A percentile compares a stretch with the other conserved stretches of the same genome.
Conservation (phyloP, 306 rosid genomes). For the Prunus dulcis region DNA sequence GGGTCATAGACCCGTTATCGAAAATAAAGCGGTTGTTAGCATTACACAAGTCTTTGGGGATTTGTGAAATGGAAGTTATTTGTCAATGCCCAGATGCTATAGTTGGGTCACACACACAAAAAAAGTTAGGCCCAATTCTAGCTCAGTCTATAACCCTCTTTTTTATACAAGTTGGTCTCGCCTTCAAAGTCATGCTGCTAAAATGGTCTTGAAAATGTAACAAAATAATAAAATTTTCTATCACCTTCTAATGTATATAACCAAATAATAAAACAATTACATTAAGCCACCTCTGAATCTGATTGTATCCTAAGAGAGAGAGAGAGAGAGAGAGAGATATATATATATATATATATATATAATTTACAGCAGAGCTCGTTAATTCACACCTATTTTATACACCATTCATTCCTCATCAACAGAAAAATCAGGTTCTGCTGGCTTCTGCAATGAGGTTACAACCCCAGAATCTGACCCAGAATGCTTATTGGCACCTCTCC, state of each 20-base stretch:
- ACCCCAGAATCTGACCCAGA: conserved; percentile 47
- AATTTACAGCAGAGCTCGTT: conserved; percentile 4
- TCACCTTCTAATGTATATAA: not conserved
- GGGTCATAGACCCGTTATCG: too few relatives aligned
- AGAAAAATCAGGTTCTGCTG: conserved; percentile 74
- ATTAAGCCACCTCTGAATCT: not conserved
- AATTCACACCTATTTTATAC: not conserved
- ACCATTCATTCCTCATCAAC: conserved; percentile 31
- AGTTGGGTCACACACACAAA: not conserved
- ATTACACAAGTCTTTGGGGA: not conserved
- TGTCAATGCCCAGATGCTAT: not conserved
- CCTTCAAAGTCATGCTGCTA: not conserved
- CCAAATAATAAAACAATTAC: conserved; percentile 1
- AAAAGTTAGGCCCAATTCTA: not conserved
- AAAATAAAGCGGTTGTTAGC: not conserved
- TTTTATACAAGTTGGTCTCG: not conserved
- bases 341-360: too few relatives aligned
- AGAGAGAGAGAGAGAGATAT: too few relatives aligned
- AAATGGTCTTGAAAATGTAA: not conserved
- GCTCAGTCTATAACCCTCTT: not conserved
- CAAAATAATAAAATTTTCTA: not conserved
- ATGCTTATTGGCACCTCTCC: conserved; percentile 35
- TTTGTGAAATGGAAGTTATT: not conserved
- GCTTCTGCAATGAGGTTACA: conserved; percentile 63
- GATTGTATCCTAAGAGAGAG: too few relatives aligned